Conservation (phyloP, 2,329 filamentous ascomycete species). For the Nothophaeocryptopus gaeumannii region DNA sequence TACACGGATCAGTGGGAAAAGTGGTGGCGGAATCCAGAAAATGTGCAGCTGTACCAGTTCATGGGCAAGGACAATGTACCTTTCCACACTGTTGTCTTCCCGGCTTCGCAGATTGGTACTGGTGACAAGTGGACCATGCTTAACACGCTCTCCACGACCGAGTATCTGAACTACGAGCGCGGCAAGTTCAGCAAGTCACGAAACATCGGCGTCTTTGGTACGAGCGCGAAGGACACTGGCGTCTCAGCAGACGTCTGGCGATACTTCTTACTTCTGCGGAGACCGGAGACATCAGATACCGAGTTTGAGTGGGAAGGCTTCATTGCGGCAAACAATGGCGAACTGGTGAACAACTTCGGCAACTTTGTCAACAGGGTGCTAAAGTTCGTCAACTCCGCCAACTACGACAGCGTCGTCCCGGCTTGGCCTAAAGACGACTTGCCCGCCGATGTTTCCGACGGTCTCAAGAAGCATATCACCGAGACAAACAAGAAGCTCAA, state of each 20-base stretch:
- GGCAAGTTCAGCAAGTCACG: conserved; percentile 93
- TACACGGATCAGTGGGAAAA: conserved; percentile 88
- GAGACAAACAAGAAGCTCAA: conserved; percentile 66
- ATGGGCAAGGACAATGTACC: conserved; percentile 90
- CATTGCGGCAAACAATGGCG: conserved; percentile 81
- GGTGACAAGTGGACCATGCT: conserved; percentile 85
- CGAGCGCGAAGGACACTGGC: conserved; percentile 81
- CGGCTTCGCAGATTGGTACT: conserved; percentile 80
- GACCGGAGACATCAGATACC: conserved; percentile 80
- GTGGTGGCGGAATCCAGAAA: conserved; percentile 89
- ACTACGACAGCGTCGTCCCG: conserved; percentile 66
- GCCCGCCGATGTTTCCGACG: conserved; percentile 32
- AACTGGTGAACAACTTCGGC: conserved; percentile 73
- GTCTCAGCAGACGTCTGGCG: conserved; percentile 86
- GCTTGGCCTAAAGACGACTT: conserved; percentile 46
- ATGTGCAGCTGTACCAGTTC: conserved; percentile 89
- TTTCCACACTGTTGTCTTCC: conserved; percentile 91
- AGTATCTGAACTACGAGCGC: conserved; percentile 83
- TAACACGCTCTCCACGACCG: conserved; percentile 82
- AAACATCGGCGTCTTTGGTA: conserved; percentile 86
- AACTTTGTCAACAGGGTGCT: conserved; percentile 58
- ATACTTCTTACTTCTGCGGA: conserved; percentile 81
- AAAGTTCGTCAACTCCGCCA: conserved; percentile 69
- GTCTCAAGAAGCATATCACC: conserved; percentile 45
- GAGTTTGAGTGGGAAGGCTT: conserved; percentile 89